Evolutionary conservation across 352 stramenopile species (phyloP), one percentile per base, ranked within the genome.

Genomic region (Globisporangium carolinianum): DNA sequence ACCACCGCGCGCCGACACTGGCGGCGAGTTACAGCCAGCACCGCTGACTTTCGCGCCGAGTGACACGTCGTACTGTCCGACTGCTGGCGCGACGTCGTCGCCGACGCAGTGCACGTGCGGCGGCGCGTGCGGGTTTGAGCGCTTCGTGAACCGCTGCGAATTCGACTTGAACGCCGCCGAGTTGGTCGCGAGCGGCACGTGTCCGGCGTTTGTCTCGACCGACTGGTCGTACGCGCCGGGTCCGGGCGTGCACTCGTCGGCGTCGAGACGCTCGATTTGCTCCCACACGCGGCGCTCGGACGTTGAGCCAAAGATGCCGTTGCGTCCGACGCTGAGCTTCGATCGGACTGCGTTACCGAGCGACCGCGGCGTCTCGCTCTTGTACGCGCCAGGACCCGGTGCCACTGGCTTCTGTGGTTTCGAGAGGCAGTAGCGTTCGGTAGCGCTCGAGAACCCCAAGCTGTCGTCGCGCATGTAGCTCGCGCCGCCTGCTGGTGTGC

Each of bases 241-340:
- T 2, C 75, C 79, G 5, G 81, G 82, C 1, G 69, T 83, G 18
- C 71, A 58, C 11, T 79, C 75, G 4, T 87, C 64, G 6, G 38
- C 46, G 55, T 86, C 71, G 39, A 74, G 66, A 18, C 62, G 68
- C 50, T 83, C 75, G 38, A 88, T 66, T 3, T 73, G 66, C 6
- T 76, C 76, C 82, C 79, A 91, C 5, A 91, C 66, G 43, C 81
- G 74, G n/a, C 82, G 73, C 60, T 89, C 79, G 1, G 82, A 83
- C 3, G 72, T 91, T 11, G 79, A 79, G n/a, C 82, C 82, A 60
- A 91, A 91, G 15, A 87, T 70, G 36, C 82, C 79, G 48, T 83
- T 81, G 47, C 82, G 76, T 2, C 82, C 82, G 15, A 90, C 71
- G 7, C 66, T 69, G 10, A 83, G 63, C 41, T 76, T 77, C 4